phyloP scores from a whole-genome alignment of 805 yeast species.

The Wickerhamiella kurtzmanii region DNA sequence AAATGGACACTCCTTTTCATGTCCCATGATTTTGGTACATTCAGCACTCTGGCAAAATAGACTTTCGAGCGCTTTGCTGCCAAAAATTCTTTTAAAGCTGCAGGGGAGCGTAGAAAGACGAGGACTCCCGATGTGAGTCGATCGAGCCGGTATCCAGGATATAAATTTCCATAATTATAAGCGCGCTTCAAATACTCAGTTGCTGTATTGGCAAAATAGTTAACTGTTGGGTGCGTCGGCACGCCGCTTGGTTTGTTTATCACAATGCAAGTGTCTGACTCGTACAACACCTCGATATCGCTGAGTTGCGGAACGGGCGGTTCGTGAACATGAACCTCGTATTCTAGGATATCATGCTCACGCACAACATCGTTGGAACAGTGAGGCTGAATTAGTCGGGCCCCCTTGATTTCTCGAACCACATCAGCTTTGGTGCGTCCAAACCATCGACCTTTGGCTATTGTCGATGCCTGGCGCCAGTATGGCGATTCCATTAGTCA shows the following conservation, averaged over 20 bases:
- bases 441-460: slow-evolving; percentile 21
- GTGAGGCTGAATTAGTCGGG: slow-evolving; percentile 5
- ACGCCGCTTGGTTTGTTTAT: slow-evolving; percentile 88
- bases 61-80: slow-evolving; percentile 4
- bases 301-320: slow-evolving; percentile 60
- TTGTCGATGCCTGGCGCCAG: slow-evolving; percentile 12
- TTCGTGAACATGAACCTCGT: slow-evolving; percentile 75
- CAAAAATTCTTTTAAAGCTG: slow-evolving; percentile 8
- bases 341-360: slow-evolving; percentile 74
- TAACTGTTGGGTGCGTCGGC: slow-evolving; percentile 91
- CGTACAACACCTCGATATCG: slow-evolving; percentile 39
- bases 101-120: slow-evolving; percentile 12
- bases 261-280: slow-evolving; percentile 58
- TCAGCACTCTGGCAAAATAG: slow-evolving; percentile 12
- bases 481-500: slow-evolving; percentile 10
- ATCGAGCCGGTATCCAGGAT: slow-evolving; percentile 20
- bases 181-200: slow-evolving; percentile 14
- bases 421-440: slow-evolving; percentile 12
- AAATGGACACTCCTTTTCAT: background rate
- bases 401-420: slow-evolving; percentile 14
- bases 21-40: background rate
- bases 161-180: slow-evolving; percentile 10
- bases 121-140: slow-evolving; percentile 21
- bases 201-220: slow-evolving; percentile 46
- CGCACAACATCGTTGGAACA: slow-evolving; percentile 30